These are phyloP conservation scores for Trapa incisa DNA, from an alignment of 345 rosid species.

Conservation along the genomic window DNA sequence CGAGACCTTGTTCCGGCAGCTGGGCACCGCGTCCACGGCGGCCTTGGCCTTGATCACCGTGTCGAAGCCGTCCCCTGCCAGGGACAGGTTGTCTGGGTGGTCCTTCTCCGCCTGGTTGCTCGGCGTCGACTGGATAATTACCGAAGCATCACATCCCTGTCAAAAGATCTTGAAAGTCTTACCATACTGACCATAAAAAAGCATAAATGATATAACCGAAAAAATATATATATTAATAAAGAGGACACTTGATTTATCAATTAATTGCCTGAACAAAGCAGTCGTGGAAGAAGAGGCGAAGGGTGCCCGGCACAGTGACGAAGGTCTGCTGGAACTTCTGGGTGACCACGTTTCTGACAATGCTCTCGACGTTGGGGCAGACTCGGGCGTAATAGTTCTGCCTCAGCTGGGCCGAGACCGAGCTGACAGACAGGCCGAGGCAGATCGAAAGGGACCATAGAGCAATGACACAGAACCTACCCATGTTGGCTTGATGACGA, in stretches of 20 bases:
- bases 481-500: background rate
- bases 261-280: slow-evolving; percentile 53
- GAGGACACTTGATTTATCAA: background rate
- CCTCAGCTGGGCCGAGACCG: slow-evolving; percentile 46
- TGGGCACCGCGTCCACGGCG: slow-evolving; percentile 36
- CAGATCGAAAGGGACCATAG: slow-evolving; percentile 16
- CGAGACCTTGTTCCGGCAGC: slow-evolving; percentile 58
- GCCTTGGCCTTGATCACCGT: slow-evolving; percentile 70
- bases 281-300: slow-evolving; percentile 84
- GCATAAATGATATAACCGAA: too few species aligned
- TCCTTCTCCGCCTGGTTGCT: slow-evolving; percentile 68
- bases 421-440: slow-evolving; percentile 28
- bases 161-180: too few species aligned
- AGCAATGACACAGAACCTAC: slow-evolving; percentile 7
- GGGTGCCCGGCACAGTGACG: slow-evolving; percentile 63
- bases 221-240: too few species aligned
- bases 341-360: slow-evolving; percentile 36
- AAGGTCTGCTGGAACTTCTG: slow-evolving; percentile 47
- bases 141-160: slow-evolving; percentile 82
- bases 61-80: slow-evolving; percentile 89
- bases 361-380: slow-evolving; percentile 62
- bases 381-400: slow-evolving; percentile 31
- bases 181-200: too few species aligned
- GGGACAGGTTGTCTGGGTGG: slow-evolving; percentile 63
- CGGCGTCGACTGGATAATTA: slow-evolving; percentile 36